These are phyloP conservation scores for Boletus semigastroideus DNA, from an alignment of 1,284 basidiomycete species.

Conservation along the genomic window DNA sequence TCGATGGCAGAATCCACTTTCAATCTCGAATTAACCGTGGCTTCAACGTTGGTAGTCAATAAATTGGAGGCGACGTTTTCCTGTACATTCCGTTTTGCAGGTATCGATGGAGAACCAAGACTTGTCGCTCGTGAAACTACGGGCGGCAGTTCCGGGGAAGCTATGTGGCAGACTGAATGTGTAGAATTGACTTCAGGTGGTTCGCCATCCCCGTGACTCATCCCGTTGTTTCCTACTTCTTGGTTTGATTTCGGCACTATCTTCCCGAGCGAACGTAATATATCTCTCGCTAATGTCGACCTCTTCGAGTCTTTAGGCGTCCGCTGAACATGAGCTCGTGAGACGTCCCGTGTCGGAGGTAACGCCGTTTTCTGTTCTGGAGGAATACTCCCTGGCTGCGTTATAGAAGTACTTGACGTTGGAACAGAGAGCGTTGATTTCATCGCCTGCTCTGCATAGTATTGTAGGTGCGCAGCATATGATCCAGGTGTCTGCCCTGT, in stretches of 20 bases:
- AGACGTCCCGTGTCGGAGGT: slow-evolving; percentile 7
- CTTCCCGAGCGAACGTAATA: slow-evolving; percentile 41
- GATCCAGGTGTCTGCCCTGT: background rate
- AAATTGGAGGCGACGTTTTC: background rate
- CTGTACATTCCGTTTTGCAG: background rate
- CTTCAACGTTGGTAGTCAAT: background rate
- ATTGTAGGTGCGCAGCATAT: slow-evolving; percentile 22
- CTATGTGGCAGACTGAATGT: background rate
- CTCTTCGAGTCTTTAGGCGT: slow-evolving; percentile 40
- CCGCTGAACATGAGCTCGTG: slow-evolving; percentile 10
- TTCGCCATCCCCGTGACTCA: background rate
- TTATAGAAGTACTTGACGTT: background rate
- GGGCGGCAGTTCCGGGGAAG: background rate
- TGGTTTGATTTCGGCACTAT: slow-evolving; percentile 2
- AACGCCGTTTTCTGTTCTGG: background rate
- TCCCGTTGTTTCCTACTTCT: slow-evolving; percentile 4
- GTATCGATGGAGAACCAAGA: background rate
- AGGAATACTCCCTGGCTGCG: background rate
- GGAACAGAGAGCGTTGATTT: slow-evolving; percentile 6
- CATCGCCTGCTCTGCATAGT: slow-evolving; percentile 22
- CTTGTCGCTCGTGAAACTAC: background rate
- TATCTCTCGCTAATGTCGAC: slow-evolving; percentile 42
- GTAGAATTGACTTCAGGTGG: background rate
- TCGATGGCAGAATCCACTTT: slow-evolving; percentile 4
- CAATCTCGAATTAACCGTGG: background rate